Conservation (phyloP, 192 early-diverging fungal species). For the Paraglomus occultum region DNA sequence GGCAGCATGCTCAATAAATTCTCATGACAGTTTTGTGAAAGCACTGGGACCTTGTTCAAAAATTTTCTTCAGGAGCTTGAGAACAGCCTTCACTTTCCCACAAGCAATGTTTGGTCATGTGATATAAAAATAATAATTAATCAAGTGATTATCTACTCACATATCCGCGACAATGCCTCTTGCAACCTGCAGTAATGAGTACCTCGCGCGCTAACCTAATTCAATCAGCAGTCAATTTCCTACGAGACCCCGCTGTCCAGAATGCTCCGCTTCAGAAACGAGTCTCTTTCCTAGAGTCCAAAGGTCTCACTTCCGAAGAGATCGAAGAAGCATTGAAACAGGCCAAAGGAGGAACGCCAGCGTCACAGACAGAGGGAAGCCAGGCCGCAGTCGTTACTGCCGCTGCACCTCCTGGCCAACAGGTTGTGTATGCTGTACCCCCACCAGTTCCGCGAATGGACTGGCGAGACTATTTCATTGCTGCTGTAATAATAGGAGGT, state of each 20-base stretch:
- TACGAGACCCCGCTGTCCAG: constrained; percentile 91
- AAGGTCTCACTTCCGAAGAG: constrained; percentile 89
- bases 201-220: constrained; percentile 69
- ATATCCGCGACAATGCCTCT: not conserved
- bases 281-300: constrained; percentile 93
- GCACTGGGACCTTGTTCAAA: no score
- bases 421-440: constrained; percentile 38
- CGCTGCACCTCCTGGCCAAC: constrained; percentile 27
- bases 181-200: constrained; percentile 29
- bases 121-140: constrained; percentile 20
- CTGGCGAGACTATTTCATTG: constrained; percentile 96
- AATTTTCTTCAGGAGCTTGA: no score
- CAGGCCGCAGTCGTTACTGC: constrained; percentile 6
- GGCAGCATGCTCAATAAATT: no score
- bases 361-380: constrained; percentile 23
- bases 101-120: constrained; percentile 15
- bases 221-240: constrained; percentile 85
- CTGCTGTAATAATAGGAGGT: constrained; percentile 79
- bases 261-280: constrained; percentile 84
- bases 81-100: not conserved
- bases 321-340: constrained; percentile 86
- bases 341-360: constrained; percentile 48
- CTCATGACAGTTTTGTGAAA: no score
- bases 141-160: constrained; percentile 11
- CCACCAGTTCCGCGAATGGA: constrained; percentile 60